phyloP scores from a whole-genome alignment of 768 basidiomycete species.

The Suillus subalutaceus region DNA sequence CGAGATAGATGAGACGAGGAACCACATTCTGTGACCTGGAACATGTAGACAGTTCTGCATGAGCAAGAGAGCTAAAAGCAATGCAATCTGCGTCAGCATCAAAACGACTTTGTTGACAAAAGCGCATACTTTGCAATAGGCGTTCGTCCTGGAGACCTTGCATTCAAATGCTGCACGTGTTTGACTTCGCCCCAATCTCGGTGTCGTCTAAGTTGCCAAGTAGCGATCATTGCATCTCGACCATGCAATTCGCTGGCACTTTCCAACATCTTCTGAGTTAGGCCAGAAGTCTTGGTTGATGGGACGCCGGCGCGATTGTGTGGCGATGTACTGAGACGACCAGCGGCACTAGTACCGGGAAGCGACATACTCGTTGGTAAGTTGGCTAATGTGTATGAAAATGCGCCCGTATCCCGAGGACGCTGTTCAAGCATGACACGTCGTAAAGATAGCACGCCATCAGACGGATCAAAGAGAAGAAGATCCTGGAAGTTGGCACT shows the following conservation, averaged over 20 bases:
- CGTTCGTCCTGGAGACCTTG: slow-evolving; percentile 12
- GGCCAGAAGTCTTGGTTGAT: slow-evolving; percentile 33
- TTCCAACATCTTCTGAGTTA: slow-evolving; percentile 39
- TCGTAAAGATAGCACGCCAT: slow-evolving; percentile 57
- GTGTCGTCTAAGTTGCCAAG: slow-evolving; percentile 62
- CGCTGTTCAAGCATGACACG: slow-evolving; percentile 51
- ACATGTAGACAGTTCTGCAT: slow-evolving; percentile 81
- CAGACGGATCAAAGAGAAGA: slow-evolving; percentile 65
- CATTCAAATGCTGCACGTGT: slow-evolving; percentile 21
- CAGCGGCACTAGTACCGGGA: slow-evolving; percentile 52
- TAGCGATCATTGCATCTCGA: slow-evolving; percentile 52
- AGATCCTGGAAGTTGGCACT: slow-evolving; percentile 63
- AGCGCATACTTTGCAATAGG: slow-evolving; percentile 10
- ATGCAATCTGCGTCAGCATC: slow-evolving; percentile 13
- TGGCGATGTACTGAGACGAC: slow-evolving; percentile 37
- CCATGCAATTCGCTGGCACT: slow-evolving; percentile 38
- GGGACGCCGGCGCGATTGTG: slow-evolving; percentile 32
- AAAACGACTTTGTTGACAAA: slow-evolving; percentile 5
- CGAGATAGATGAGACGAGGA: slow-evolving; percentile 78
- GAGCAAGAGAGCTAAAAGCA: slow-evolving; percentile 61
- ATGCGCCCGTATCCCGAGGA: slow-evolving; percentile 21
- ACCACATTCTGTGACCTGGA: slow-evolving; percentile 60
- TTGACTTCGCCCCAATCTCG: slow-evolving; percentile 58
- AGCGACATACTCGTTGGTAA: slow-evolving; percentile 58
- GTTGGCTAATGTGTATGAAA: slow-evolving; percentile 31